Percentiles rank a stretch among this genome's conserved stretches.
Conservation (phyloP, 2,329 filamentous ascomycete genomes). For the Onygenales sp. region DNA sequence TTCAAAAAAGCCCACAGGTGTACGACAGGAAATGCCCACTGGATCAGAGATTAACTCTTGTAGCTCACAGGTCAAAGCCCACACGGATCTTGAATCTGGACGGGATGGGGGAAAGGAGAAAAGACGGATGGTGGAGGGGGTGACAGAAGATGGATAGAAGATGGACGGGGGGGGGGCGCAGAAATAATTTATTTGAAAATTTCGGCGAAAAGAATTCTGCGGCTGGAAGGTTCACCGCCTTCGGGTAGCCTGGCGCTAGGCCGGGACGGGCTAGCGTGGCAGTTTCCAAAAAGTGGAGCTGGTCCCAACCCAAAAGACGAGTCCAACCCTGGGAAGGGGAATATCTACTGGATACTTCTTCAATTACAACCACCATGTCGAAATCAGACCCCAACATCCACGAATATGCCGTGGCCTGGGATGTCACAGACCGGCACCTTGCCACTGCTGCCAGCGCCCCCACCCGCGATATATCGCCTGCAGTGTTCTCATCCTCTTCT, state of each 20-base stretch:
- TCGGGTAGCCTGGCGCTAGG: neutral
- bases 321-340: no score
- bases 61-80: conserved; percentile 18
- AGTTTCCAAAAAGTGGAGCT: neutral
- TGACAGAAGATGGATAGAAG: neutral
- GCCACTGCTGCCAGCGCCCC: neutral
- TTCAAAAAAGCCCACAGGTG: conserved; percentile 29
- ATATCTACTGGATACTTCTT: no score
- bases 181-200: neutral
- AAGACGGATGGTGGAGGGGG: neutral
- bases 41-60: conserved; percentile 19
- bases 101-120: conserved; percentile 2
- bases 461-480: neutral
- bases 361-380: neutral
- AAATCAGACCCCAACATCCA: neutral
- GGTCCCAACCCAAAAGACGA: no score
- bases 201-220: conserved; percentile 17
- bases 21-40: no score
- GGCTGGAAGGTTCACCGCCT: conserved; percentile 24
- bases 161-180: conserved; percentile 11
- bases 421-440: neutral
- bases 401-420: neutral
- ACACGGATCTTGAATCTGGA: conserved; percentile 12
- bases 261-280: neutral
- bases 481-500: neutral